Evolutionary conservation across 805 yeast species (phyloP).

Genomic region (Myxozyma neglecta): DNA sequence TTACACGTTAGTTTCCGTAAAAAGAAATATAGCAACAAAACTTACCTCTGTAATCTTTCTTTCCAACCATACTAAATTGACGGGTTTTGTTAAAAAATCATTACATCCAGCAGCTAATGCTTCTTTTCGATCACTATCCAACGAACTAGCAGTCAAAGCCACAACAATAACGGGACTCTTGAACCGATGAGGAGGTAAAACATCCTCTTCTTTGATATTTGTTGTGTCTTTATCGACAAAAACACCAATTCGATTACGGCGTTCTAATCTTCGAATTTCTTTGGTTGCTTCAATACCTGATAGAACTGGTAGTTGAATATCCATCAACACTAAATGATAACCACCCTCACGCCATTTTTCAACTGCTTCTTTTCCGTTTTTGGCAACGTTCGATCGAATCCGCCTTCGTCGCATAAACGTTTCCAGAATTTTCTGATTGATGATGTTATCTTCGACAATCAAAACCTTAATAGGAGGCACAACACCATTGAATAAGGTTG

Average conservation of each 20-base stretch:
- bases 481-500: conserved; percentile 49
- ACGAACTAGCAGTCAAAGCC: conserved; percentile 90
- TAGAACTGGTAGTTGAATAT: conserved; percentile 92
- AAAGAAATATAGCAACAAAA: no score
- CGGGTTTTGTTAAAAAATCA: conserved; percentile 94
- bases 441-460: conserved; percentile 94
- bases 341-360: conserved; percentile 95
- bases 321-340: conserved; percentile 92
- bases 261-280: conserved; percentile 83
- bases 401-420: conserved; percentile 83
- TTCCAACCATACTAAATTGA: conserved; percentile 88
- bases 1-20: not conserved
- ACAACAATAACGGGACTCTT: conserved; percentile 96
- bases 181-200: conserved; percentile 61
- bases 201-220: conserved; percentile 49
- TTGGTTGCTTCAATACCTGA: conserved; percentile 95
- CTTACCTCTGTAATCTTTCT: conserved; percentile 66
- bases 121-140: conserved; percentile 79
- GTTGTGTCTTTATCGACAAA: conserved; percentile 45
- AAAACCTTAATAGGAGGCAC: conserved; percentile 86
- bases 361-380: conserved; percentile 91
- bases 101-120: conserved; percentile 97
- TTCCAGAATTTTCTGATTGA: conserved; percentile 87
- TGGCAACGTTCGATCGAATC: conserved; percentile 81
- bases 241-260: conserved; percentile 73